Base-by-base conservation (phyloP, 2,329 filamentous ascomycete species). In the Paramyrothecium sp. region DNA sequence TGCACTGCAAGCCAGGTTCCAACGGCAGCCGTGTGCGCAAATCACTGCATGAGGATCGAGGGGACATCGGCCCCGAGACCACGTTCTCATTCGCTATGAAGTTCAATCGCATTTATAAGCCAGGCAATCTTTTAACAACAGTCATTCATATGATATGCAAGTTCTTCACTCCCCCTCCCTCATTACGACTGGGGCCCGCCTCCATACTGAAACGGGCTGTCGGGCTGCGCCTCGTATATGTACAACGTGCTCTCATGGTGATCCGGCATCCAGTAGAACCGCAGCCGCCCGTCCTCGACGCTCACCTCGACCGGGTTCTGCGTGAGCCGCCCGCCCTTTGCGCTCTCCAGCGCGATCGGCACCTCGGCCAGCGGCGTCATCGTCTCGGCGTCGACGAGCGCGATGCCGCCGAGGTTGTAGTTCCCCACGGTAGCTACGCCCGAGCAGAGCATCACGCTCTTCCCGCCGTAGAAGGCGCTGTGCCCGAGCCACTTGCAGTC, bases 401-500 rank as follows among this genome's bases (percentile, higher is more conserved):
- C 78, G 20, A 81, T 60, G n/a, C 78, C 79, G 3, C 78, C 78
- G 1, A 82, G 65, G 4, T 61, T 68, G 46, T 70, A 67, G 4
- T 58, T 66, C 13, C 65, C 67, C 13, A 78, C 57, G 3, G 68
- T 73, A 4, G 76, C 73, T 8, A 81, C 74, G 1, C 79, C 79
- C 0, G 75, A 75, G 60, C 78, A 81, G 16, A 81, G 69, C 77
- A 80, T 80, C 11, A 81, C 65, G 16, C 73, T 69, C 41, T 71
- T 69, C n/a, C 58, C 63, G n/a, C 61, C 61, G 51, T 77, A 76
- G 7, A 67, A 58, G 11, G 63, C 58, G 16, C 73, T 71, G 60
- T 72, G 73, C 3, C 78, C 79, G 1, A 81, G 67, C 65, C 75
- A 81, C 62, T 81, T 81, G 68, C 78, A 81, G 69, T 81, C 79